Base-by-base conservation (phyloP, 2,329 filamentous ascomycete species). In the Fusarium brachygibbosum region DNA sequence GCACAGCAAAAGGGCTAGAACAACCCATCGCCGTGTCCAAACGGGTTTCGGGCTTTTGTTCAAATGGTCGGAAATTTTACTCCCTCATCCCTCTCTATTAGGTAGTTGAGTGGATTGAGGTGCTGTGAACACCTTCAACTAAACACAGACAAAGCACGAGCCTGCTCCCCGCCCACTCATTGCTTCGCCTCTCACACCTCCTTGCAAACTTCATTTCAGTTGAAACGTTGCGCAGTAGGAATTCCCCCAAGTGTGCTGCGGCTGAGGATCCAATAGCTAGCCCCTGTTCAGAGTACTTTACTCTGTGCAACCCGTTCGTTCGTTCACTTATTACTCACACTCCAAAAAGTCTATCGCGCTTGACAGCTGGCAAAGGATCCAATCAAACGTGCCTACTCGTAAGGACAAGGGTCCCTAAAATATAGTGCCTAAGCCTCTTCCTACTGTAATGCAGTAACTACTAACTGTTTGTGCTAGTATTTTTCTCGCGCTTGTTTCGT, bases 401-500 rank as follows among this genome's bases (percentile, higher is more conserved):
- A 66, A 38, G 40, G 41, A 49, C 63, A 44, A 19, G 64, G 56
- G 38, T 32, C 6, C 6, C 13, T 42, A 42, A 31, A 63, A 55
- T 52, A 59, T 40, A 41, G 21, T 54, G 57, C 48, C 54, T 25
- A 48, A 48, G 31, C 51, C 54, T 52, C 35, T 38, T 44, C 45
- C 45, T 44, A 49, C 53, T 52, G 42, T 19, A 10, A 17, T 34
- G 32, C 12, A 6, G 16, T 45, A 16, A 25, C 23, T 6, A 25
- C 6, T 21, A 28, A 28, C 37, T 37, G 37, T 25, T 35, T 35
- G 23, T 25, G 17, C 51, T 28, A 34, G 13, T 25, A 21, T 35
- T 25, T 21, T 41, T 31, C 25, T 31, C 49, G 66, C 66, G 66
- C 66, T 68, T 68, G 66, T 68, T 68, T 68, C 66, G 66, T 69